Conservation (phyloP, 345 rosid genomes). For the Melaleuca alternifolia region DNA sequence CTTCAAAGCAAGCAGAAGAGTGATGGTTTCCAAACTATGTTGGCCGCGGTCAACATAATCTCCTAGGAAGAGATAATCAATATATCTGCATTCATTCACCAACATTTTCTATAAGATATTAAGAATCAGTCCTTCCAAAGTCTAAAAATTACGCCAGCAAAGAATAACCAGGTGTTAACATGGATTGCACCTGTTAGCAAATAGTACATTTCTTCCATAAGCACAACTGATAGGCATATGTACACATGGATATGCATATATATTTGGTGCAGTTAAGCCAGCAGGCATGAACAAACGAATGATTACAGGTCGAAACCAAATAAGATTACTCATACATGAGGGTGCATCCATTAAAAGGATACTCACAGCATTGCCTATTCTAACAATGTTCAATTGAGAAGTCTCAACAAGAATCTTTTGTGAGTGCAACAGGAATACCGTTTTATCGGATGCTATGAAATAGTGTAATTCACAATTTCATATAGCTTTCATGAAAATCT, state of each 20-base stretch:
- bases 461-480: background rate
- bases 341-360: background rate
- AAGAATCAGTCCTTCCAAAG: background rate
- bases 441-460: background rate
- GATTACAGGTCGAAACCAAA: background rate
- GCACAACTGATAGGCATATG: background rate
- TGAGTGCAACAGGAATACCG: background rate
- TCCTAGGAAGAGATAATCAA: constrained; percentile 97
- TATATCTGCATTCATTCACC: constrained; percentile 49
- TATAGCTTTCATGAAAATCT: background rate
- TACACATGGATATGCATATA: background rate
- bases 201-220: background rate
- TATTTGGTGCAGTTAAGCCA: background rate
- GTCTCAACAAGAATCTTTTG: background rate
- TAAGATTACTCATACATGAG: background rate
- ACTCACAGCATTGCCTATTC: background rate
- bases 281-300: background rate
- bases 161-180: background rate
- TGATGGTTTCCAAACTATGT: constrained; percentile 93
- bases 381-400: background rate
- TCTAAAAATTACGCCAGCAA: background rate
- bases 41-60: constrained; percentile 99
- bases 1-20: constrained; percentile 93
- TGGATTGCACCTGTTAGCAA: background rate
- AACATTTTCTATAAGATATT: background rate